phyloP scores from a whole-genome alignment of 164 flowering plant genomes.

The Pachysandra terminalis region DNA sequence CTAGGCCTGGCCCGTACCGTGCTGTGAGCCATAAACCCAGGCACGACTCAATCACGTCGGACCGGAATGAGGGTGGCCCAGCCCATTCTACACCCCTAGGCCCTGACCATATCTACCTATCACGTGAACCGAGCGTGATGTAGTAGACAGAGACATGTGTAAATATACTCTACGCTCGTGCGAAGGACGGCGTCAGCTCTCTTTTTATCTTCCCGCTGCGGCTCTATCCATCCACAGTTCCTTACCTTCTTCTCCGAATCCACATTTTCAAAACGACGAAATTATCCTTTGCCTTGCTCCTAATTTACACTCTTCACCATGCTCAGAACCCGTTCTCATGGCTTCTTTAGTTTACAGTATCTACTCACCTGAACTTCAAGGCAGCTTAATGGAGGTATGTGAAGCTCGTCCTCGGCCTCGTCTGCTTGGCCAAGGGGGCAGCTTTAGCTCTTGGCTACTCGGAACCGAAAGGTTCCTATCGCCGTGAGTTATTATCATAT shows the following conservation, averaged over 20 bases:
- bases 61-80: no score
- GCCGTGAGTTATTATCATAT: constrained; percentile 28
- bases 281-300: constrained; percentile 1
- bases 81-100: no score
- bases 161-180: background rate
- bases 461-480: constrained; percentile 16
- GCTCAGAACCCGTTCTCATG: constrained; percentile 13
- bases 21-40: no score
- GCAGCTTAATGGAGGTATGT: constrained; percentile 25
- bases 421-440: constrained; percentile 12
- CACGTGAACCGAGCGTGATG: no score
- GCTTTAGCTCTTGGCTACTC: constrained; percentile 20
- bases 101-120: no score
- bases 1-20: no score
- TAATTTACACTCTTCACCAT: constrained; percentile 7
- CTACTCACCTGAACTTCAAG: constrained; percentile 7
- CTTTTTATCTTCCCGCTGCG: background rate
- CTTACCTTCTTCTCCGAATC: background rate
- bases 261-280: constrained; percentile 14
- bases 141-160: no score
- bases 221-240: background rate
- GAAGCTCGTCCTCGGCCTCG: constrained; percentile 23
- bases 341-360: constrained; percentile 14
- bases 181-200: background rate
- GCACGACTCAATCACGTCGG: no score